Conservation (phyloP, 768 basidiomycete species). For the Mycena leptocephala region DNA sequence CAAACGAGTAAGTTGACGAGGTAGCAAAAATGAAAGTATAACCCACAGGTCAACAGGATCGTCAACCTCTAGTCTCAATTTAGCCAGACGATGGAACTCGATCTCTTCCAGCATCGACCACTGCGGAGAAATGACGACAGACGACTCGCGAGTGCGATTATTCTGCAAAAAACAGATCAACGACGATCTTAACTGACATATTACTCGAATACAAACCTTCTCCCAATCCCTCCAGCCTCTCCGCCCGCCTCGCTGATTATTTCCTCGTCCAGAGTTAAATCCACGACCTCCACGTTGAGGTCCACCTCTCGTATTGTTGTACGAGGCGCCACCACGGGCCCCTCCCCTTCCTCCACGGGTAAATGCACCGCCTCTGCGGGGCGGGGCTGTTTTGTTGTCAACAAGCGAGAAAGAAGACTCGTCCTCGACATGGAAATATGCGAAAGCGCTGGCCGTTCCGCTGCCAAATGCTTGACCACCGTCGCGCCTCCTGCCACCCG, state of each 20-base stretch:
- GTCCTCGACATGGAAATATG: conserved; percentile 98
- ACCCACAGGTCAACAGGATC: conserved; percentile 92
- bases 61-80: conserved; percentile 95
- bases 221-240: conserved; percentile 96
- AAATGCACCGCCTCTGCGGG: conserved; percentile 81
- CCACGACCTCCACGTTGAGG: conserved; percentile 64
- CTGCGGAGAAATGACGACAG: conserved; percentile 91
- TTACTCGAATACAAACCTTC: conserved; percentile 68
- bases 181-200: neutral
- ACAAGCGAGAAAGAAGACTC: conserved; percentile 98
- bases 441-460: conserved; percentile 91
- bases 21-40: neutral
- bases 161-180: conserved; percentile 61
- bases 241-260: conserved; percentile 70
- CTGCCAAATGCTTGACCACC: conserved; percentile 92
- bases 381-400: conserved; percentile 84
- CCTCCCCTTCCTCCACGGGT: conserved; percentile 70
- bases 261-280: conserved; percentile 56
- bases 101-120: conserved; percentile 99
- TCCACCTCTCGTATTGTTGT: conserved; percentile 59
- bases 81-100: conserved; percentile 93
- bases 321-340: conserved; percentile 62
- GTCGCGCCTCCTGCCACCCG: conserved; percentile 78
- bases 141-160: conserved; percentile 91
- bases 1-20: conserved; percentile 17